phyloP scores from a whole-genome alignment of 2,329 filamentous ascomycete species.

The Calonectria crousiana region DNA sequence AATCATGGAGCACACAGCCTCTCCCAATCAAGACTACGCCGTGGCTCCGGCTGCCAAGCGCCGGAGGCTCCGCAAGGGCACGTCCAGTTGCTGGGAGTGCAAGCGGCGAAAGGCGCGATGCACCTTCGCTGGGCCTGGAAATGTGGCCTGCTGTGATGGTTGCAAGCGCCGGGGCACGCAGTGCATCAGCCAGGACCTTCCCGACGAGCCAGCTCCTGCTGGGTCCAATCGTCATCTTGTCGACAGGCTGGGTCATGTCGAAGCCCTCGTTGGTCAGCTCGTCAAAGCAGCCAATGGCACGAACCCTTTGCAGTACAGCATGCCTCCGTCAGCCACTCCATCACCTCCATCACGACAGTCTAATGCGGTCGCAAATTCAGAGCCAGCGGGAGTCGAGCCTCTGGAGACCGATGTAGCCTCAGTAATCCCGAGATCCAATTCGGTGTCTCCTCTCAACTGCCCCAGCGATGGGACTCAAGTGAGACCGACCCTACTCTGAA shows the following conservation, averaged over 20 bases:
- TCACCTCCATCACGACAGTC: background rate
- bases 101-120: constrained; percentile 67
- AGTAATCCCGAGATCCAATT: background rate
- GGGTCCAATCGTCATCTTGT: constrained; percentile 35
- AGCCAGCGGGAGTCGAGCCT: background rate
- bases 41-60: constrained; percentile 33
- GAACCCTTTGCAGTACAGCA: background rate
- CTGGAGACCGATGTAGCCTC: background rate
- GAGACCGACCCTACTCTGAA: background rate
- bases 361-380: background rate
- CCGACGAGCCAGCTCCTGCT: constrained; percentile 44
- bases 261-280: constrained; percentile 50
- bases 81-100: constrained; percentile 70
- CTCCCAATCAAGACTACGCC: background rate
- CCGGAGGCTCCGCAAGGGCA: constrained; percentile 63
- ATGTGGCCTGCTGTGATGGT: constrained; percentile 58
- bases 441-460: background rate
- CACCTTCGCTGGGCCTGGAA: constrained; percentile 53
- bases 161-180: constrained; percentile 57
- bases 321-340: background rate
- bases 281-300: constrained; percentile 22
- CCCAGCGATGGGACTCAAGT: background rate
- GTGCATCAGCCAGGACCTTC: constrained; percentile 63
- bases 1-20: constrained; percentile 24
- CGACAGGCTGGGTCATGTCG: constrained; percentile 52